Conservation (phyloP, 495 filamentous ascomycete species). For the Barbatosphaeria neglecta region DNA sequence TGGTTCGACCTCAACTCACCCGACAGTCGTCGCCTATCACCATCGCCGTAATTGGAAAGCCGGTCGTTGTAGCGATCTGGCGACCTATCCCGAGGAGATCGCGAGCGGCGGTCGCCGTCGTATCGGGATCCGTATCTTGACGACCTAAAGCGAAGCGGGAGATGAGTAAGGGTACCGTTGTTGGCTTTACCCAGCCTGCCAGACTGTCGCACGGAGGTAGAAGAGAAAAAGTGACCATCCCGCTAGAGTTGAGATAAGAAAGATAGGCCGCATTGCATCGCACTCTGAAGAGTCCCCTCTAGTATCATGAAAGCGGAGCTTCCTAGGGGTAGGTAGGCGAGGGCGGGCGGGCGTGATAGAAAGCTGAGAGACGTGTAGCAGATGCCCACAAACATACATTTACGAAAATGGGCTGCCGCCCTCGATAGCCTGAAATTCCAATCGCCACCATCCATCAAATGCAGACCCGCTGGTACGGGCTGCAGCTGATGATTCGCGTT, state of each 20-base stretch:
- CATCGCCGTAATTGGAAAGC: slow-evolving; percentile 33
- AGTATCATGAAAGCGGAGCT: too few species aligned
- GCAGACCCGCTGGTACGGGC: background rate
- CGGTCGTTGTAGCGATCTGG: slow-evolving; percentile 40
- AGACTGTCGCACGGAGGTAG: background rate
- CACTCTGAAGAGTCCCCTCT: too few species aligned
- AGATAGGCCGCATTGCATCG: too few species aligned
- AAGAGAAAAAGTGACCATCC: background rate
- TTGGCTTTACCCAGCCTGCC: background rate
- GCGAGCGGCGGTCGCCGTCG: slow-evolving; percentile 37
- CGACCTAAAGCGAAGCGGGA: slow-evolving; percentile 19
- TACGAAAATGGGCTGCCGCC: background rate
- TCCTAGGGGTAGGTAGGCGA: too few species aligned
- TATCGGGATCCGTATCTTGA: slow-evolving; percentile 33
- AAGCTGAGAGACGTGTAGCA: too few species aligned
- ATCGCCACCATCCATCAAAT: background rate
- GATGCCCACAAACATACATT: too few species aligned
- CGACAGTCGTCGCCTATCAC: slow-evolving; percentile 34
- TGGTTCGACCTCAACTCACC: slow-evolving; percentile 37
- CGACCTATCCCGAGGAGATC: slow-evolving; percentile 46
- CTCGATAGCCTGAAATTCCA: background rate
- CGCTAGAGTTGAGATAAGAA: too few species aligned
- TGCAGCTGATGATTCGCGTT: too few species aligned
- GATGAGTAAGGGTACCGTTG: slow-evolving; percentile 7
- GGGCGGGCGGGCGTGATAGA: too few species aligned